Evolutionary conservation across 179 eudicot genomes (phyloP).

Genomic region (Carnegiea gigantea): DNA sequence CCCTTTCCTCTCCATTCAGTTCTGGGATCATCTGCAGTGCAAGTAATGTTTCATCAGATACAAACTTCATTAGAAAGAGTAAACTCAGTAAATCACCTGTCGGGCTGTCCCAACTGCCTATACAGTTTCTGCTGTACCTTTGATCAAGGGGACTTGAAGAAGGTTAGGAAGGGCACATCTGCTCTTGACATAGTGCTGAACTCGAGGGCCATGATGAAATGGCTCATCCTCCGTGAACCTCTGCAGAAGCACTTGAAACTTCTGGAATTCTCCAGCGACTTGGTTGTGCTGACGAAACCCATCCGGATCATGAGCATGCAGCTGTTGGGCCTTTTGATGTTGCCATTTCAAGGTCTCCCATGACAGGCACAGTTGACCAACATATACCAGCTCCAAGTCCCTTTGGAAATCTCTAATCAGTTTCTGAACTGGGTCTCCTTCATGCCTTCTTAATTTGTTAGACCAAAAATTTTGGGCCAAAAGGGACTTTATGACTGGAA

Average conservation of each 20-base stretch:
- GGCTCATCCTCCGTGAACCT: slow-evolving; percentile 81
- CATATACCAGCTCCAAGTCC: slow-evolving; percentile 66
- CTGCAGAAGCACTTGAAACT: slow-evolving; percentile 75
- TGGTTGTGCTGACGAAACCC: slow-evolving; percentile 52
- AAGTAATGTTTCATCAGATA: neutral
- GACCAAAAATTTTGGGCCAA: slow-evolving; percentile 47
- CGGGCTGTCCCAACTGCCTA: too few relatives aligned
- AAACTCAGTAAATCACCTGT: neutral
- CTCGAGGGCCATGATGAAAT: slow-evolving; percentile 69
- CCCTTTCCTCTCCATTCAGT: slow-evolving; percentile 33
- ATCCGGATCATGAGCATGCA: slow-evolving; percentile 43
- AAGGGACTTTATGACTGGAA: slow-evolving; percentile 45
- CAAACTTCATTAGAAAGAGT: neutral
- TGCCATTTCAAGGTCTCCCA: slow-evolving; percentile 92
- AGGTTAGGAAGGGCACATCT: slow-evolving; percentile 48
- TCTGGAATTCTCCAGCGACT: slow-evolving; percentile 74
- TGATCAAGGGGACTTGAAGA: slow-evolving; percentile 74
- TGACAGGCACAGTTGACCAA: slow-evolving; percentile 77
- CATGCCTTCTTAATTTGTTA: slow-evolving; percentile 50
- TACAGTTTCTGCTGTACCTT: slow-evolving; percentile 40
- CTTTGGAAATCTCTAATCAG: slow-evolving; percentile 50
- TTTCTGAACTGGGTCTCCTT: slow-evolving; percentile 56
- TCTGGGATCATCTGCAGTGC: slow-evolving; percentile 36
- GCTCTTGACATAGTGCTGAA: slow-evolving; percentile 57
- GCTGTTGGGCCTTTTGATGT: slow-evolving; percentile 51